Percentiles rank a stretch among this genome's conserved stretches.
phyloP scores from a whole-genome alignment of 306 rosid species.

The Begonia masoniana region DNA sequence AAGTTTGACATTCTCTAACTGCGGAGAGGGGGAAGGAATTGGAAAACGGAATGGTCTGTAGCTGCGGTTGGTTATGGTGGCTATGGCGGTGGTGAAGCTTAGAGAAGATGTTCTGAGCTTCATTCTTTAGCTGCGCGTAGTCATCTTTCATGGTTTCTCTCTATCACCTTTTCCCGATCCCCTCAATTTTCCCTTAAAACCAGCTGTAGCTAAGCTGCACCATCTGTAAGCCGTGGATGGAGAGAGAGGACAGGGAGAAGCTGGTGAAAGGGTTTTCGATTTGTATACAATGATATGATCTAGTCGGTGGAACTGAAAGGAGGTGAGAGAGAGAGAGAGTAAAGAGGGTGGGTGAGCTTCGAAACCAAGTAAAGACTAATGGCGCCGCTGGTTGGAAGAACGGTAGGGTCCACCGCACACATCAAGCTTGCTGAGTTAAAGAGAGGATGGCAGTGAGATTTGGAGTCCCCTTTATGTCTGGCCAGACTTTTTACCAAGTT shows the following conservation, averaged over 20 bases:
- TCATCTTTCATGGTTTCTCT: constrained; percentile 2
- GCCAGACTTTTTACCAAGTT: too few species aligned
- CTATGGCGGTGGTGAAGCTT: constrained; percentile 45
- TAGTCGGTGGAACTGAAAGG: not conserved
- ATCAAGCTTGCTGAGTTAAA: constrained; percentile 6
- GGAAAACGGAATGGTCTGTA: constrained; percentile 17
- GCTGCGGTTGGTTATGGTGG: too few species aligned
- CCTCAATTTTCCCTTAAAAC: too few species aligned
- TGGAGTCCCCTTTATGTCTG: too few species aligned
- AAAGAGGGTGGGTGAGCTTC: constrained; percentile 54
- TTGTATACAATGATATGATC: not conserved
- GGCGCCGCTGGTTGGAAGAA: constrained; percentile 65
- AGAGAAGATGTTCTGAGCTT: constrained; percentile 48
- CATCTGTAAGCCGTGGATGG: not conserved
- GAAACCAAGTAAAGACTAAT: constrained; percentile 57
- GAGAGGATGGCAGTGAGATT: not conserved
- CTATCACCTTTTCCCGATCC: too few species aligned
- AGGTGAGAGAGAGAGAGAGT: constrained; percentile 2
- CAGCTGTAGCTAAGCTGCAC: too few species aligned
- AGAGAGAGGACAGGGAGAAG: not conserved
- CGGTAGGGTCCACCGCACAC: constrained; percentile 28
- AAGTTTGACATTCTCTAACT: constrained; percentile 33
- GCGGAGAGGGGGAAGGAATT: constrained; percentile 34
- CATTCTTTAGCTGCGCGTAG: constrained; percentile 8
- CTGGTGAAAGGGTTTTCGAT: not conserved